phyloP scores from a whole-genome alignment of 352 stramenopile genomes.

The Phytopythium litorale region DNA sequence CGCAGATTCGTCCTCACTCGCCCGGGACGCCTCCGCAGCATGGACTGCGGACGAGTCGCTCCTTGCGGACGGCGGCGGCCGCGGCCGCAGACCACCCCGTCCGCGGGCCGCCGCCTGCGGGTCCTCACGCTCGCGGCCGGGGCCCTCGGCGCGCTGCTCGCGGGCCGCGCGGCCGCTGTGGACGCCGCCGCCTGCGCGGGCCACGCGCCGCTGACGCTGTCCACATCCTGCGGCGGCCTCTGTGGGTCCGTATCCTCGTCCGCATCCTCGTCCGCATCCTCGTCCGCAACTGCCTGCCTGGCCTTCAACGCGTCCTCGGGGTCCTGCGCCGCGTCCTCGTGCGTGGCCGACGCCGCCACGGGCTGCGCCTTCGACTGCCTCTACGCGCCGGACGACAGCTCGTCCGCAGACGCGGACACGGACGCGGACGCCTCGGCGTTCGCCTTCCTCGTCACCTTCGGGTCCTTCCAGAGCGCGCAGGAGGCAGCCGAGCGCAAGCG shows the following conservation, averaged over 20 bases:
- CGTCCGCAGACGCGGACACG: neutral
- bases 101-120: neutral
- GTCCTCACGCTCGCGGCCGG: neutral
- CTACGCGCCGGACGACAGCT: neutral
- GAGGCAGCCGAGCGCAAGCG: conserved; percentile 17
- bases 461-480: conserved; percentile 21
- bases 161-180: neutral
- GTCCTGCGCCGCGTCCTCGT: conserved; percentile 10
- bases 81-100: neutral
- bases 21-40: neutral
- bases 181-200: neutral
- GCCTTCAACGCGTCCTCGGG: conserved; percentile 14
- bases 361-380: conserved; percentile 19
- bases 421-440: conserved; percentile 9
- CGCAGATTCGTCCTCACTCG: no score
- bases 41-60: neutral
- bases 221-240: conserved; percentile 14
- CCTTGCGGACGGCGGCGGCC: neutral
- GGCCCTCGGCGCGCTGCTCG: neutral
- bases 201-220: conserved; percentile 11
- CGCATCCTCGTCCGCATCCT: conserved; percentile 5
- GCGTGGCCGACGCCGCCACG: conserved; percentile 9
- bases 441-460: conserved; percentile 25
- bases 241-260: conserved; percentile 7
- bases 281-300: conserved; percentile 11